Base-by-base conservation (phyloP, 768 basidiomycete genomes). In the Tricholoma terreum region DNA sequence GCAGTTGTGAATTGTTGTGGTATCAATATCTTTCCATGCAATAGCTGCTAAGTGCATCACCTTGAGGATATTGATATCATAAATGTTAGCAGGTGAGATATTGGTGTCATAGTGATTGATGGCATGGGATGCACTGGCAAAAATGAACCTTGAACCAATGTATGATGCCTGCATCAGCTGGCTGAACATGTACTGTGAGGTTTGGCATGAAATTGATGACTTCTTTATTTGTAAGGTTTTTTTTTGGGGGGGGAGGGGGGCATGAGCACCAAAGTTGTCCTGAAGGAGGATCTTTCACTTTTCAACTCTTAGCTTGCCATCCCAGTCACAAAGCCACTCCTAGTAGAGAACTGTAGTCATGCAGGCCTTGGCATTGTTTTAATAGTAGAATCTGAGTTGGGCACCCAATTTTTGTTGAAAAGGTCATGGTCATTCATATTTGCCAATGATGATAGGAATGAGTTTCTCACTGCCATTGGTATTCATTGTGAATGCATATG, bases 351-450 rank as follows among this genome's bases (percentile, higher is more conserved):
- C 42, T 2, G 64, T 35, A 1, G 68, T 75, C 74, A 76, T 77
- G 73, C 73, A 76, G 2, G 72, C 70, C 51, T 71, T 77, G 24
- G 61, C 63, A 63, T 75, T 77, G 62, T 68, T 71, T 14, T 59
- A 62, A 53, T 76, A 76, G 35, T n/a, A n/a, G n/a, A n/a, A n/a
- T n/a, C n/a, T n/a, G n/a, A n/a, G n/a, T n/a, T n/a, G n/a, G n/a
- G n/a, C 56, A 19, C 63, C 73, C 31, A 59, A 58, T 49, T 73
- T 71, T 31, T 65, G 66, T 5, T 62, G 49, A 52, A 75, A 75
- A 19, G 64, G 56, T 11, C 63, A 59, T 17, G 74, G 75, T 40
- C 57, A 33, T 31, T 55, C 45, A 2, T 64, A 59, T 55, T 71
- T 72, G 19, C 71, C 75, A 62, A 75, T 77, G 55, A 71, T 27